Base-by-base conservation (phyloP, 805 yeast genomes). In the Jamesozyma rosinii region DNA sequence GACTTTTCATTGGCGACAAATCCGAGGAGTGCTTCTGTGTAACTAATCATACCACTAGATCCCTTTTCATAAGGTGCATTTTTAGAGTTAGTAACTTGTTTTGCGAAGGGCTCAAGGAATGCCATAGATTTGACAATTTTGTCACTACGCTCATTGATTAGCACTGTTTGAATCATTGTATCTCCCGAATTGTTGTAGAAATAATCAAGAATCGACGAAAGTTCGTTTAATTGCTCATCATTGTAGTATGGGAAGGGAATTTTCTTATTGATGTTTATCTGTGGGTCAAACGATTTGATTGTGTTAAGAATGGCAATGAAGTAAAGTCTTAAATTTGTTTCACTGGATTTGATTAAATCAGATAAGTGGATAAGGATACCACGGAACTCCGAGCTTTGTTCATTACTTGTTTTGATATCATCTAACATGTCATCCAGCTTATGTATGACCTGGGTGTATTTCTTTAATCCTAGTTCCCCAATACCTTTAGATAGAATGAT, bases 281-380 rank as follows among this genome's bases (percentile, higher is more conserved):
- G 67, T 5, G 77, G 75, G 49, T 71, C 75, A 49, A 72, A 68
- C 20, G 75, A 68, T 46, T 54, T 59, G 37, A 66, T 68, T 21
- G 66, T 65, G 41, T 60, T 65, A 19, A 77, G 48, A n/a, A 69
- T 55, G n/a, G 63, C 57, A 21, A 67, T 67, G 48, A 82, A 75
- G 52, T 73, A 73, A 5, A 63, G 57, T 44, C 72, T 71, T 35
- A 85, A 54, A 36, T 73, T 72, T 37, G 69, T 54, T 48, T 82
- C 87, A 32, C 83, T 75, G 45, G 70, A 72, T 35, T 68, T 69
- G 14, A 84, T 73, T 3, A 79, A 64, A 29, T 69, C 71, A 22
- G 74, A 74, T 32, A 84, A 67, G 54, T 78, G 79, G 27, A 76
- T 74, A 35, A 77, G 65, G 4, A 87, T 75, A 20, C 94, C 92